phyloP scores from a whole-genome alignment of 2,329 filamentous ascomycete genomes.

The Trichoderma asperellum region DNA sequence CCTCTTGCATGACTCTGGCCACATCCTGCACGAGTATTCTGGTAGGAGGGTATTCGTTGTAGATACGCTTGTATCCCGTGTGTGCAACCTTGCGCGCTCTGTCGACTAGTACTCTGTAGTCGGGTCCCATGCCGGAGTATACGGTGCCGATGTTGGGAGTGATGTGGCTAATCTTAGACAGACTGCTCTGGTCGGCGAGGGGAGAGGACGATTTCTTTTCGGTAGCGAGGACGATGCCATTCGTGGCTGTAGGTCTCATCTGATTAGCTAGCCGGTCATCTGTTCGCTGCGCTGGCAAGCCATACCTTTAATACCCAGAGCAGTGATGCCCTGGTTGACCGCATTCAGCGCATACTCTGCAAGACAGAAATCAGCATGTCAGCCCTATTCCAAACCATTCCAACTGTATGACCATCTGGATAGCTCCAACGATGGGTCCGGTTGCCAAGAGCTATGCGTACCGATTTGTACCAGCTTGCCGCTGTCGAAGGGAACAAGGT shows the following conservation, averaged over 20 bases:
- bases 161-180: slow-evolving; percentile 96
- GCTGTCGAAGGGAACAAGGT: slow-evolving; percentile 59
- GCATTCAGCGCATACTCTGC: slow-evolving; percentile 98
- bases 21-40: slow-evolving; percentile 99
- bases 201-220: slow-evolving; percentile 99
- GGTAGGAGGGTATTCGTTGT: slow-evolving; percentile 99
- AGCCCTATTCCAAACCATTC: slow-evolving; percentile 9
- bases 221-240: slow-evolving; percentile 97
- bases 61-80: slow-evolving; percentile 98
- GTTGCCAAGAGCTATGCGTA: slow-evolving; percentile 35
- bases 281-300: not conserved
- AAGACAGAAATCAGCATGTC: slow-evolving; percentile 14
- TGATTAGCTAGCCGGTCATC: slow-evolving; percentile 28
- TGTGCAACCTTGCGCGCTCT: slow-evolving; percentile 98
- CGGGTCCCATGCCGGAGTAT: slow-evolving; percentile 98
- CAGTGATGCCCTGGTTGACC: slow-evolving; percentile 98
- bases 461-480: slow-evolving; percentile 99
- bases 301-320: slow-evolving; percentile 95
- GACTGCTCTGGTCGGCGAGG: slow-evolving; percentile 90
- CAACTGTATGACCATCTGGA: not conserved
- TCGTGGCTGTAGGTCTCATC: slow-evolving; percentile 69
- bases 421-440: not conserved
- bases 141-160: slow-evolving; percentile 99
- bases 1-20: slow-evolving; percentile 97
- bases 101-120: slow-evolving; percentile 97